phyloP scores from a whole-genome alignment of 768 basidiomycete genomes.

The Lentinula guzmanii region DNA sequence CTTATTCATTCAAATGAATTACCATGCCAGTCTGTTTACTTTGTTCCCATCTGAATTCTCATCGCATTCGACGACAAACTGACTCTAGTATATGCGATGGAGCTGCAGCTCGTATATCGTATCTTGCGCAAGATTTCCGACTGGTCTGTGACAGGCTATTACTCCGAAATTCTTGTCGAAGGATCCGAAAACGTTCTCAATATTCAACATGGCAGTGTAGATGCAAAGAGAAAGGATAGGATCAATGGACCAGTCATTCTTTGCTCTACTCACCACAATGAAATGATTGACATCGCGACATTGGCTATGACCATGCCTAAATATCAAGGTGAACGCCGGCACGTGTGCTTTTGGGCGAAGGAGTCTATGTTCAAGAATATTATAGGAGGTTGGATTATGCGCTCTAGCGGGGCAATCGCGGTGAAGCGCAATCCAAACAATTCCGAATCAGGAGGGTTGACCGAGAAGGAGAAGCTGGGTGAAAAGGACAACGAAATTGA shows the following conservation, averaged over 20 bases:
- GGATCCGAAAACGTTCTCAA: slow-evolving; percentile 45
- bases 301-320: slow-evolving; percentile 53
- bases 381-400: slow-evolving; percentile 41
- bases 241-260: slow-evolving; percentile 16
- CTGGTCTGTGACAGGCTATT: slow-evolving; percentile 56
- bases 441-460: not conserved
- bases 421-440: slow-evolving; percentile 56
- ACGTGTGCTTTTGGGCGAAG: slow-evolving; percentile 68
- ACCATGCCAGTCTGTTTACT: not conserved
- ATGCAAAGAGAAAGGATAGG: not conserved
- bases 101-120: slow-evolving; percentile 51
- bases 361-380: slow-evolving; percentile 61
- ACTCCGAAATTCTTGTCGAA: slow-evolving; percentile 52
- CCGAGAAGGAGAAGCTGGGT: not conserved
- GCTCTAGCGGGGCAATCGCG: slow-evolving; percentile 67
- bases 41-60: not conserved
- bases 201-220: not conserved
- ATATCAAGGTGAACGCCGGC: slow-evolving; percentile 25
- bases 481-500: slow-evolving; percentile 20
- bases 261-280: slow-evolving; percentile 64
- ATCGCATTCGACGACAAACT: not conserved
- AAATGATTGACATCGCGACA: slow-evolving; percentile 54
- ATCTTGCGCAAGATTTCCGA: slow-evolving; percentile 55
- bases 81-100: slow-evolving; percentile 22
- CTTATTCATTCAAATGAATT: too few species aligned